Percentiles rank a stretch among this genome's conserved stretches.
Conservation (phyloP, 345 rosid species). For the Nasturtium officinale region DNA sequence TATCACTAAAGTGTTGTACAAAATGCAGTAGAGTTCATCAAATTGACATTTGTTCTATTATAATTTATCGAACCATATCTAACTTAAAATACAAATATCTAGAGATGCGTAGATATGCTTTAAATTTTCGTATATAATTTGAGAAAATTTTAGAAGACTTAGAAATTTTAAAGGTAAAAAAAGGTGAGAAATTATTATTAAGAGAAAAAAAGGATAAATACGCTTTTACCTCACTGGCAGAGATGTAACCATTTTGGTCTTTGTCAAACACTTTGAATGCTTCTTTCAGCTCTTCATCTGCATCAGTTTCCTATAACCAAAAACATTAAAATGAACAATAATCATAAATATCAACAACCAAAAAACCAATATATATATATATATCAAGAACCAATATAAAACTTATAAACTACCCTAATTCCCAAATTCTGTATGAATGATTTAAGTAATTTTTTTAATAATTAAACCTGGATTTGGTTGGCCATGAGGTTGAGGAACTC, state of each 20-base stretch:
- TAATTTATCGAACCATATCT: slow-evolving; percentile 1
- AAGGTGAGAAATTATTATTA: background rate
- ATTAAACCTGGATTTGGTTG: slow-evolving; percentile 61
- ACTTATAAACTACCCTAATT: too few relatives aligned
- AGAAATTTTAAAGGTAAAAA: background rate
- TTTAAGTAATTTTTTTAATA: background rate
- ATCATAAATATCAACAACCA: background rate
- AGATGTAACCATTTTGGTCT: slow-evolving; percentile 83
- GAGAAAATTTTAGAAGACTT: background rate
- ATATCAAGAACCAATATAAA: too few relatives aligned
- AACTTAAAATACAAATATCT: background rate
- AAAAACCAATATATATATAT: too few relatives aligned
- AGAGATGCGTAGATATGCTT: background rate
- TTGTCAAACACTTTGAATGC: slow-evolving; percentile 89
- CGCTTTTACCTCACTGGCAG: slow-evolving; percentile 69
- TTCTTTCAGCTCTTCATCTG: slow-evolving; percentile 76
- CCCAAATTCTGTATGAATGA: too few relatives aligned
- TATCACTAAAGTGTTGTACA: background rate
- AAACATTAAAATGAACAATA: background rate
- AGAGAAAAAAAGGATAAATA: background rate
- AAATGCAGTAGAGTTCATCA: background rate
- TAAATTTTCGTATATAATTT: background rate
- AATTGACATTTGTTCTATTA: background rate
- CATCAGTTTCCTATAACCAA: slow-evolving; percentile 63
- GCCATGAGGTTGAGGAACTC: slow-evolving; percentile 80